Base-by-base conservation (phyloP, 139 green algal genomes). In the Chlamydomonas sp. region DNA sequence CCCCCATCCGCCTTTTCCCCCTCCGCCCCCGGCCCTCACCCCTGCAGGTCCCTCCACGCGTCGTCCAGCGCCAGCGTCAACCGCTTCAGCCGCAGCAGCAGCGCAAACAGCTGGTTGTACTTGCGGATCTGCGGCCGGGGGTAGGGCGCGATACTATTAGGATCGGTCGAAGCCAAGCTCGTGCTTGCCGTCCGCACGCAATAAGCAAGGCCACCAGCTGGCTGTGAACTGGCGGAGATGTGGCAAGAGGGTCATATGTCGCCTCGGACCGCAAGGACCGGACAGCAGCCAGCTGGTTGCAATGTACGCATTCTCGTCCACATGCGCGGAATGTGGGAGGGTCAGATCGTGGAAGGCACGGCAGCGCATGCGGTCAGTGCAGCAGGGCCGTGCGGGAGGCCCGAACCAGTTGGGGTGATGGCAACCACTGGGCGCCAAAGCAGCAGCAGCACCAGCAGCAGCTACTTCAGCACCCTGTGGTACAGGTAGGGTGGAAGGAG, bases 81-180 rank as follows among this genome's bases (percentile, higher is more conserved):
- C 1, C 97, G 92, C 76, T 96, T 94, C 10, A 99, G 90, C 14
- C 94, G 94, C 83, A 98, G 90, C 83, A 98, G 91, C 77, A 96
- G 93, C 90, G 95, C 94, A 85, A 97, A 98, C 76, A 99, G 75
- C 14, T 86, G 90, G 77, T 96, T 95, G 87, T 99, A 99, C 80
- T 90, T 93, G 85, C 63, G 66, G 68, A 94, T 77, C 8, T 93
- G 83, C 90, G 92, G 89, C 64, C 75, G 12, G 57, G 71, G 49
- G 63, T 17, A 5, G 60, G 73, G 83, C 6, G 60, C 8, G 79
- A 15, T 49, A 49, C 31, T 49, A 49, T 49, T 49, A 49, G 31
- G 31, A 49, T 49, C 31, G 31, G 31, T 49, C 31, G 31, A 49
- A 49, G 31, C 31, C 31, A 49, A 49, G 31, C 31, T 49, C 31